A percentile compares a stretch with the other conserved stretches of the same genome.
These are phyloP conservation scores for Agroathelia rolfsii DNA, from an alignment of 1,284 basidiomycete genomes.

Conservation along the genomic window DNA sequence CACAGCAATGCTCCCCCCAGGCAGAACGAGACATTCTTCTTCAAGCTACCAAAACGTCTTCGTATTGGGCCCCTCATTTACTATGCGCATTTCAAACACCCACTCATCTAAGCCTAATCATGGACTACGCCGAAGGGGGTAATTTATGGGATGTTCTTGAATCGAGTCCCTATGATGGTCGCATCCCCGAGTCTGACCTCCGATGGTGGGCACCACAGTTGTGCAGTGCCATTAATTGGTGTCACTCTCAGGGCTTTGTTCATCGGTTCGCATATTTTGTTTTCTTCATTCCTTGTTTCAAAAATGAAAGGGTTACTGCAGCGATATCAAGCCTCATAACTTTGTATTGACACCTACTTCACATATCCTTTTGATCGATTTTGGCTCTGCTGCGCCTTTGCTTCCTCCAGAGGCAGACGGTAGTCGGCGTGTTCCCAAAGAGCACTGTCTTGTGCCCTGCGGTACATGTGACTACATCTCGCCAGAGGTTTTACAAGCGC, in stretches of 20 bases:
- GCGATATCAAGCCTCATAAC: slow-evolving; percentile 92
- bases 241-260: slow-evolving; percentile 74
- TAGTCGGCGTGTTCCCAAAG: slow-evolving; percentile 44
- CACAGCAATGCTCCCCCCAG: slow-evolving; percentile 74
- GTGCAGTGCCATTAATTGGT: slow-evolving; percentile 77
- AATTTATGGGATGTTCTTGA: slow-evolving; percentile 81
- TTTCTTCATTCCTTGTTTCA: too few species aligned
- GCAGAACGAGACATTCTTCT: slow-evolving; percentile 69
- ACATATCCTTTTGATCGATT: slow-evolving; percentile 77
- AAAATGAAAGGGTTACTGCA: slow-evolving; percentile 18
- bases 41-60: slow-evolving; percentile 40
- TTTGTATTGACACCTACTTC: slow-evolving; percentile 61
- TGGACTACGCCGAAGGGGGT: slow-evolving; percentile 76
- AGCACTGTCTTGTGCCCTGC: slow-evolving; percentile 69
- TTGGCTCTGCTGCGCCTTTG: slow-evolving; percentile 78
- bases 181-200: slow-evolving; percentile 58
- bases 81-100: slow-evolving; percentile 75
- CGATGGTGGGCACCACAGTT: slow-evolving; percentile 78
- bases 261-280: slow-evolving; percentile 52
- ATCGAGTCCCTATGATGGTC: slow-evolving; percentile 54
- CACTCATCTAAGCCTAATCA: slow-evolving; percentile 66
- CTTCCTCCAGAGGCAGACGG: slow-evolving; percentile 45
- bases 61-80: slow-evolving; percentile 64
- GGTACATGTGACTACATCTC: slow-evolving; percentile 94
- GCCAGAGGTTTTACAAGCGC: slow-evolving; percentile 76